Conservation (phyloP, 2,329 filamentous ascomycete species). For the Penicillium sp. region DNA sequence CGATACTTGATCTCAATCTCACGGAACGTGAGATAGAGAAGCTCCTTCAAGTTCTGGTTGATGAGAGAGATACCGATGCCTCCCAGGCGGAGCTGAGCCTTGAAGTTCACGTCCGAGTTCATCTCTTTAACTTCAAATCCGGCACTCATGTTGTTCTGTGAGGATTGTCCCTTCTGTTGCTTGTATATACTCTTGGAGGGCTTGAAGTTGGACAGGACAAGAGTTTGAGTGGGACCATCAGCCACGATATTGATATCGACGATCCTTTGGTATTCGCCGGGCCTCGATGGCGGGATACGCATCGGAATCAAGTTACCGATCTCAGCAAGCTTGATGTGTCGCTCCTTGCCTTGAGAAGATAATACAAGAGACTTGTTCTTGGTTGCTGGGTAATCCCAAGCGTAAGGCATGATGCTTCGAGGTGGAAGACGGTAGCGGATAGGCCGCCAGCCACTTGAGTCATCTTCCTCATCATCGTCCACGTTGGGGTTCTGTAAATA, state of each 20-base stretch:
- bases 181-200: constrained; percentile 89
- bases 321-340: constrained; percentile 91
- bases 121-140: constrained; percentile 94
- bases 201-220: constrained; percentile 93
- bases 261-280: constrained; percentile 71
- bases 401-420: constrained; percentile 98
- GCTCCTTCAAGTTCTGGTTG: constrained; percentile 85
- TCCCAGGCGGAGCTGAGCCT: constrained; percentile 81
- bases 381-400: constrained; percentile 98
- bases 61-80: constrained; percentile 92
- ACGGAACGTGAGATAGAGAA: constrained; percentile 89
- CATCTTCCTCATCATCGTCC: constrained; percentile 83
- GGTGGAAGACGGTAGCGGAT: constrained; percentile 90
- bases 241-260: constrained; percentile 96
- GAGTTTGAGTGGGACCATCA: constrained; percentile 89
- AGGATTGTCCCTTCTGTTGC: constrained; percentile 57
- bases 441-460: constrained; percentile 80
- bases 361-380: constrained; percentile 93
- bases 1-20: constrained; percentile 89
- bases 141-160: constrained; percentile 60
- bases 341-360: constrained; percentile 73
- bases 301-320: constrained; percentile 95
- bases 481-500: constrained; percentile 69
- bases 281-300: constrained; percentile 71
- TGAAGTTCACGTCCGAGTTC: constrained; percentile 84